Conservation (phyloP, 2,329 filamentous ascomycete species). For the Chalara sp. region DNA sequence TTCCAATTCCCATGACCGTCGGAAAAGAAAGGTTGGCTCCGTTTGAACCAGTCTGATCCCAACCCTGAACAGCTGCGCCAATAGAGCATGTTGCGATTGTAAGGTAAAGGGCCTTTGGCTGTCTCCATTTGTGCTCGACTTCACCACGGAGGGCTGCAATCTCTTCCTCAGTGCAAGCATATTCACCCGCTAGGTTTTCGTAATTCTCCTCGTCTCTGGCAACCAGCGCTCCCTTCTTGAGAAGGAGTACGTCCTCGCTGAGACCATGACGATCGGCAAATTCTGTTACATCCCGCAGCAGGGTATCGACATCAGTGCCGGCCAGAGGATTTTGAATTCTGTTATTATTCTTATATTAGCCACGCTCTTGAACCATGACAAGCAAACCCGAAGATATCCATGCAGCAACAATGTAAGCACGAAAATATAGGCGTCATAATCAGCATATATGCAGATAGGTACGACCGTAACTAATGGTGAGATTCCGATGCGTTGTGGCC, state of each 20-base stretch:
- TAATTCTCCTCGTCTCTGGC: constrained; percentile 63
- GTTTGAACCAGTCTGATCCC: constrained; percentile 40
- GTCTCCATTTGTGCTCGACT: constrained; percentile 60
- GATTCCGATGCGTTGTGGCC: neutral
- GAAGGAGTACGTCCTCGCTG: constrained; percentile 45
- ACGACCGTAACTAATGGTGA: neutral
- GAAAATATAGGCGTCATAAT: neutral
- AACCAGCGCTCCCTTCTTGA: constrained; percentile 66
- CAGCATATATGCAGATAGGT: neutral
- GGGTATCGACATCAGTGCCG: constrained; percentile 43
- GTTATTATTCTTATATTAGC: neutral
- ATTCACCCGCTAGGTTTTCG: constrained; percentile 50
- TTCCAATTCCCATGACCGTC: constrained; percentile 34
- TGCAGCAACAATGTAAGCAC: neutral
- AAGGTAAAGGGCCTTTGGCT: constrained; percentile 55
- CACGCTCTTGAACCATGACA: neutral
- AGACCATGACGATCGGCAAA: constrained; percentile 57
- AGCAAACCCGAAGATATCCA: no score
- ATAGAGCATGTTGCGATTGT: constrained; percentile 64
- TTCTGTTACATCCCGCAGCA: constrained; percentile 47
- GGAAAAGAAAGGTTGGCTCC: constrained; percentile 42
- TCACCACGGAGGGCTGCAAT: constrained; percentile 58
- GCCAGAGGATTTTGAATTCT: constrained; percentile 51
- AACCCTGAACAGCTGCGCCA: constrained; percentile 57
- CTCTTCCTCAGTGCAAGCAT: constrained; percentile 53